Percentiles rank a stretch among this genome's conserved stretches.
phyloP scores from a whole-genome alignment of 495 filamentous ascomycete genomes.

The Xylaria grammica region DNA sequence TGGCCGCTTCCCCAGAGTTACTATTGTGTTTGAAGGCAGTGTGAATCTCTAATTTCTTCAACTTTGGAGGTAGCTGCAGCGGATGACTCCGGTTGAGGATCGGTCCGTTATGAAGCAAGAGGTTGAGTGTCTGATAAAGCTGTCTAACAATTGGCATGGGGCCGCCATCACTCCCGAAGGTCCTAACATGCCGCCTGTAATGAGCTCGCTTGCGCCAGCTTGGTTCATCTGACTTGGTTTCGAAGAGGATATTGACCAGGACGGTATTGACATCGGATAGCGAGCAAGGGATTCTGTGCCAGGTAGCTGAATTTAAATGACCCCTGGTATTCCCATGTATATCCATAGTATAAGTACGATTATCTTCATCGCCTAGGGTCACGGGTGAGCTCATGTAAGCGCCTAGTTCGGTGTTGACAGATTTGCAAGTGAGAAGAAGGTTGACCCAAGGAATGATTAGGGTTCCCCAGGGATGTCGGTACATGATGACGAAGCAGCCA shows the following conservation, averaged over 20 bases:
- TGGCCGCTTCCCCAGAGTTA: not conserved
- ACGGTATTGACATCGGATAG: not conserved
- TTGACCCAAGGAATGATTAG: conserved; percentile 4
- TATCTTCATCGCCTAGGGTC: not conserved
- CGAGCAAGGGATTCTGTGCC: not conserved
- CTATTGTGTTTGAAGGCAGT: not conserved
- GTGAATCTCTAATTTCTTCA: not conserved
- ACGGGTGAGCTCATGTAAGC: conserved; percentile 2
- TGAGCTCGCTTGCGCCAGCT: too few relatives aligned
- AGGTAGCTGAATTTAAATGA: not conserved
- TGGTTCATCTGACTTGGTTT: too few relatives aligned
- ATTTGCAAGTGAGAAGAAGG: conserved; percentile 4
- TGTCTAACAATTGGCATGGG: conserved; percentile 4
- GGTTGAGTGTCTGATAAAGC: conserved; percentile 8
- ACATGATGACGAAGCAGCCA: not conserved
- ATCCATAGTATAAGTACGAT: not conserved
- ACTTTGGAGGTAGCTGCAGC: not conserved
- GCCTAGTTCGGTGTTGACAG: not conserved
- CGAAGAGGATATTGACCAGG: not conserved
- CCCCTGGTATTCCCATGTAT: not conserved
- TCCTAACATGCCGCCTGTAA: too few relatives aligned
- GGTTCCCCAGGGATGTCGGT: not conserved
- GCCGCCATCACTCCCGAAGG: not conserved
- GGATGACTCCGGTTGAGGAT: not conserved
- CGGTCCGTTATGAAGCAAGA: conserved; percentile 11